Conservation (phyloP, 129 eudicot species). For the Chrysanthemum lavandulifolium region DNA sequence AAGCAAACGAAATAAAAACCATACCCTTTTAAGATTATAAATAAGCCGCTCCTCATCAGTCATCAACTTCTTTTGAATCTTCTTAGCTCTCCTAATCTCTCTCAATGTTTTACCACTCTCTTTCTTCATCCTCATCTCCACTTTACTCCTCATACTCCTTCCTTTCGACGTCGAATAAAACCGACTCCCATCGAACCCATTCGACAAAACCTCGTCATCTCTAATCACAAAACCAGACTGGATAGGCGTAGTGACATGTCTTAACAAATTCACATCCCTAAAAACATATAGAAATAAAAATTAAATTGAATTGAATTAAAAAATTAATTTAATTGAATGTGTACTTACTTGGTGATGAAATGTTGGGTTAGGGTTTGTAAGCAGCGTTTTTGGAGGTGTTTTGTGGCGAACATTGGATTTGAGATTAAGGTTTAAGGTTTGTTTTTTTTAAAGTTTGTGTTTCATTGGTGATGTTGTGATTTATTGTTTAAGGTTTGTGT, state of each 20-base stretch:
- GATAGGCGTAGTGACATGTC: constrained; percentile 13
- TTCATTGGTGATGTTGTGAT: constrained; percentile 23
- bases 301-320: neutral
- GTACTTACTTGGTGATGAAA: constrained; percentile 31
- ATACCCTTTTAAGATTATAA: constrained; percentile 82
- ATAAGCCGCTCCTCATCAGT: constrained; percentile 92
- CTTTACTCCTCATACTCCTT: constrained; percentile 93
- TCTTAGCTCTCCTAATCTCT: constrained; percentile 76
- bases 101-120: constrained; percentile 88
- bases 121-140: constrained; percentile 80
- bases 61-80: constrained; percentile 82
- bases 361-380: constrained; percentile 49
- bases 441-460: neutral
- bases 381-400: constrained; percentile 52
- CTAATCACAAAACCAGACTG: constrained; percentile 11
- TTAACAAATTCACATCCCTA: constrained; percentile 44
- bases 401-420: constrained; percentile 47
- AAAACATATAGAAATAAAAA: constrained; percentile 1
- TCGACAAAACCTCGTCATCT: constrained; percentile 26
- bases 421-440: constrained; percentile 1
- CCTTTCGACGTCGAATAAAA: constrained; percentile 58
- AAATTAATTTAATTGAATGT: too few relatives aligned
- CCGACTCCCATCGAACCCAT: constrained; percentile 44
- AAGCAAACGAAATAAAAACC: neutral
- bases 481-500: neutral